phyloP scores from a whole-genome alignment of 352 stramenopile genomes.

The Phytophthora fragariaefolia region DNA sequence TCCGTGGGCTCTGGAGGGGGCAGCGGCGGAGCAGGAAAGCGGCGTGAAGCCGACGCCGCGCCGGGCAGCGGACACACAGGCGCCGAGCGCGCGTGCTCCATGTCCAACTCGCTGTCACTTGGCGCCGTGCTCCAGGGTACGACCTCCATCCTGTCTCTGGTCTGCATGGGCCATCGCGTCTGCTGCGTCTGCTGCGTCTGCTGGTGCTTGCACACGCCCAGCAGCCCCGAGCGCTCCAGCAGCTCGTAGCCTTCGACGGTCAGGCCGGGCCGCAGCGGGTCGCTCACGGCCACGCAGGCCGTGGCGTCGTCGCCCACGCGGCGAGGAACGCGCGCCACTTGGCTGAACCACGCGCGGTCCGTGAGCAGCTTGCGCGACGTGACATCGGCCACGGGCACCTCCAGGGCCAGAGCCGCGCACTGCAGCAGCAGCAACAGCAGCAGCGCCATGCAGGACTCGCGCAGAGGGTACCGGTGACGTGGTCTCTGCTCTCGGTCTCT shows the following conservation, averaged over 20 bases:
- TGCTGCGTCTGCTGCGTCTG: conserved; percentile 28
- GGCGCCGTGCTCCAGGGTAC: conserved; percentile 19
- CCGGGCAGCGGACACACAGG: conserved; percentile 29
- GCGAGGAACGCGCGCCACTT: conserved; percentile 45
- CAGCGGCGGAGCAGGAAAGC: conserved; percentile 26
- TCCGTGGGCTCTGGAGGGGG: conserved; percentile 18
- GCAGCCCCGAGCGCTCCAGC: conserved; percentile 64
- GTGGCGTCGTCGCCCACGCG: conserved; percentile 21
- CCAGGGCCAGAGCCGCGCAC: conserved; percentile 6
- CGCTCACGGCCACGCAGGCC: conserved; percentile 41
- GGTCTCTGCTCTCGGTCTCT: background rate
- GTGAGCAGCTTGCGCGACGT: conserved; percentile 43
- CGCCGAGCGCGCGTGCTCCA: conserved; percentile 12
- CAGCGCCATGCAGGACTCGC: conserved; percentile 16
- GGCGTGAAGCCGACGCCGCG: conserved; percentile 18
- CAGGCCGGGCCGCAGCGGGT: conserved; percentile 45
- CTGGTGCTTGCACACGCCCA: conserved; percentile 70
- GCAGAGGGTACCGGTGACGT: background rate
- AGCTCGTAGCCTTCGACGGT: conserved; percentile 75
- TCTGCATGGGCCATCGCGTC: conserved; percentile 33
- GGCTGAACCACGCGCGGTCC: conserved; percentile 58
- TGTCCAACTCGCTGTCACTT: background rate
- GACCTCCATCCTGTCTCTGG: conserved; percentile 31
- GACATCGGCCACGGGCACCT: conserved; percentile 20
- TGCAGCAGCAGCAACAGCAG: conserved; percentile 19